Evolutionary conservation across 306 rosid species (phyloP).

Genomic region (Quercus bicolor): DNA sequence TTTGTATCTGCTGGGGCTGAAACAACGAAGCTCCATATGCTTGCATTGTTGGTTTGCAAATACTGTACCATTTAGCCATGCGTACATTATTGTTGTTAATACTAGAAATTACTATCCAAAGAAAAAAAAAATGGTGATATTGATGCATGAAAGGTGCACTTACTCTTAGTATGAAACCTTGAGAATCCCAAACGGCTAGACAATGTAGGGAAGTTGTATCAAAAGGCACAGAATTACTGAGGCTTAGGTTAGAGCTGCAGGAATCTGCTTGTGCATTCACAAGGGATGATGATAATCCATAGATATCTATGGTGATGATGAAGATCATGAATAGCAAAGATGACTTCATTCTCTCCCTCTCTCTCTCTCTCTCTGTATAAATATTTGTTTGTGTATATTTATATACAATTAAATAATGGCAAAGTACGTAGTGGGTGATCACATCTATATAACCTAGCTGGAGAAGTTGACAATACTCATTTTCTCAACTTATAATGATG

Average conservation of each 20-base stretch:
- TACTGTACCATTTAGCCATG: conserved; percentile 41
- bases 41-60: conserved; percentile 34
- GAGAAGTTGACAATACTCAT: conserved; percentile 21
- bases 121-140: background rate
- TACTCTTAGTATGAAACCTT: conserved; percentile 65
- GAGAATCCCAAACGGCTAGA: conserved; percentile 56
- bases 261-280: conserved; percentile 52
- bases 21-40: conserved; percentile 66
- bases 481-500: background rate
- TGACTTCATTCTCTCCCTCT: conserved; percentile 30
- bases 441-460: background rate
- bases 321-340: conserved; percentile 18
- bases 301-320: conserved; percentile 24
- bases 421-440: background rate
- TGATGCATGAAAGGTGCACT: conserved; percentile 24
- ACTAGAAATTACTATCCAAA: background rate
- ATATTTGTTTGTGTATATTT: background rate
- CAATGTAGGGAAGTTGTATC: conserved; percentile 58
- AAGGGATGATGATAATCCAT: conserved; percentile 31
- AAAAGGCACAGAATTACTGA: conserved; percentile 39
- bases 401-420: background rate
- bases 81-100: background rate
- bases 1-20: conserved; percentile 50
- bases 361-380: background rate
- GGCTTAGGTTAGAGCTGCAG: conserved; percentile 47